Percentiles rank a stretch among this genome's conserved stretches.
phyloP scores from a whole-genome alignment of 1,284 basidiomycete genomes.

The Cronartium quercuum region DNA sequence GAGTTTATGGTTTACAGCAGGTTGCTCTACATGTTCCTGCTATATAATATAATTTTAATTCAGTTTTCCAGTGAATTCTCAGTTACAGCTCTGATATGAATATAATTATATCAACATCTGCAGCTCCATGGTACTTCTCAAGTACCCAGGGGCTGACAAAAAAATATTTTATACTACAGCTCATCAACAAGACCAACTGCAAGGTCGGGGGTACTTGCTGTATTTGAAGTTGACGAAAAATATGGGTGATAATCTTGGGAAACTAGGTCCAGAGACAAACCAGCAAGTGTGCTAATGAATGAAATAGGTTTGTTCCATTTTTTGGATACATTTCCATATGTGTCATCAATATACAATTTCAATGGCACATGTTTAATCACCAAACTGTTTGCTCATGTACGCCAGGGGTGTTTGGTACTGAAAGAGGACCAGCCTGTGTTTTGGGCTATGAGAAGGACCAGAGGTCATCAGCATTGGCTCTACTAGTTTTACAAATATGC shows the following conservation, averaged over 20 bases:
- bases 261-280: neutral
- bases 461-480: no score
- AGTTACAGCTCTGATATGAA: no score
- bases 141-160: no score
- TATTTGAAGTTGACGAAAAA: neutral
- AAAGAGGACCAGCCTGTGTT: neutral
- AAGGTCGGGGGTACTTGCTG: neutral
- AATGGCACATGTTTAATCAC: slow-evolving; percentile 17
- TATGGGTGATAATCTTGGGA: slow-evolving; percentile 9
- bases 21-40: no score
- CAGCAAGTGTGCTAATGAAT: neutral
- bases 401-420: slow-evolving; percentile 36
- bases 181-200: slow-evolving; percentile 48
- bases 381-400: slow-evolving; percentile 4
- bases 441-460: no score
- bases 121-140: no score
- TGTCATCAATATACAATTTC: neutral
- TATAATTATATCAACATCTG: no score
- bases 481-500: no score
- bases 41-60: no score
- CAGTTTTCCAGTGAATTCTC: no score
- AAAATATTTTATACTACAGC: slow-evolving; percentile 43
- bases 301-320: neutral
- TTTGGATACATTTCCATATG: slow-evolving; percentile 1
- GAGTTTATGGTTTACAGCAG: no score